Conservation (phyloP, 2,329 filamentous ascomycete species). For the Cladosporium sp. region DNA sequence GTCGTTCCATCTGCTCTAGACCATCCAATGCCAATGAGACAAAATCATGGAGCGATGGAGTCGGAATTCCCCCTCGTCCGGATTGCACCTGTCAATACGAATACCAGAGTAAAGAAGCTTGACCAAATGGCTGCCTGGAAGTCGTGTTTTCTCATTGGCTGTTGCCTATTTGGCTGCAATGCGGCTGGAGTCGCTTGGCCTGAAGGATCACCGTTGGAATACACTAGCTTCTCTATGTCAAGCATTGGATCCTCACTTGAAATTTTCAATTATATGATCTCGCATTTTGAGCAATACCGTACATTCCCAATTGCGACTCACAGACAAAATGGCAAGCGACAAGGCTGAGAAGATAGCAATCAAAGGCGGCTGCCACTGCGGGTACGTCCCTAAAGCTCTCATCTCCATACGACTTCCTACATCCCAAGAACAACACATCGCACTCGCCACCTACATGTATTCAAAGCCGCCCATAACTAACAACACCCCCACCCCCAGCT, state of each 20-base stretch:
- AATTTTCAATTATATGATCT: too few species aligned
- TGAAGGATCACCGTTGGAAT: neutral
- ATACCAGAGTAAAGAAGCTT: neutral
- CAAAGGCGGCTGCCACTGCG: slow-evolving; percentile 19
- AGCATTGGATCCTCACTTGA: neutral
- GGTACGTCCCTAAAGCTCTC: neutral
- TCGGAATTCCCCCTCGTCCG: neutral
- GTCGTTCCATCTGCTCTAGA: neutral
- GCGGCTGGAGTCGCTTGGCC: neutral
- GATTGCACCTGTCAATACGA: neutral
- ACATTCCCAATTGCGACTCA: neutral
- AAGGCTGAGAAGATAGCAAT: neutral
- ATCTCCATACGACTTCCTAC: too few species aligned
- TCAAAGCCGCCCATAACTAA: too few species aligned
- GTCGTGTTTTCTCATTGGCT: neutral
- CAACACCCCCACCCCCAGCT: neutral
- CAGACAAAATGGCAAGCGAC: neutral
- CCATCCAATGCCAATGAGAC: neutral
- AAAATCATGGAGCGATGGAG: neutral
- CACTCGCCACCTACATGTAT: neutral
- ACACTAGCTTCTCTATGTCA: neutral
- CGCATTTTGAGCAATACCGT: neutral
- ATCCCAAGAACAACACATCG: neutral
- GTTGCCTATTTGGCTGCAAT: neutral
- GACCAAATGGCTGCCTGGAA: neutral